These are phyloP conservation scores for Aspergillus persii DNA, from an alignment of 2,329 filamentous ascomycete genomes.

Conservation along the genomic window DNA sequence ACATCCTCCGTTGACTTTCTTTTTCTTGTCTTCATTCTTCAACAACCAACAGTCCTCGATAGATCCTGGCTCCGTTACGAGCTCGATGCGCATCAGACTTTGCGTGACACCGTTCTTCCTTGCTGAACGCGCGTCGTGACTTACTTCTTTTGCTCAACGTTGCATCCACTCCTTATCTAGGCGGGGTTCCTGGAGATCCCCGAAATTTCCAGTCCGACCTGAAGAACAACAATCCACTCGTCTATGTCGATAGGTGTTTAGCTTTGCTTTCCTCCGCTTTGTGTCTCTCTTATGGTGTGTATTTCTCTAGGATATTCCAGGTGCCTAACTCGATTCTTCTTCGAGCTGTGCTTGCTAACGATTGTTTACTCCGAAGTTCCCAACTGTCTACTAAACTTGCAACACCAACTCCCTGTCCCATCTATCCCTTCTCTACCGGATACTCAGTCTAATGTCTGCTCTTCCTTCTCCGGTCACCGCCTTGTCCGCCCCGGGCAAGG, in stretches of 20 bases:
- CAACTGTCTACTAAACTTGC: background rate
- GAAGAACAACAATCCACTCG: background rate
- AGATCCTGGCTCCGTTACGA: background rate
- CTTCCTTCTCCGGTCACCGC: conserved; percentile 43
- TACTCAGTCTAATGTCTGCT: background rate
- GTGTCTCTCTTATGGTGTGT: background rate
- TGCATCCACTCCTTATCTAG: background rate
- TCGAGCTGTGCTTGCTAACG: background rate
- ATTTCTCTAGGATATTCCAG: background rate
- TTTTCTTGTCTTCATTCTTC: background rate
- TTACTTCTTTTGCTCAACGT: background rate
- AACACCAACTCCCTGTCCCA: background rate
- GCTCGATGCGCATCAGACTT: background rate
- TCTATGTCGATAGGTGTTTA: background rate
- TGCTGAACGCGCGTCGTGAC: background rate
- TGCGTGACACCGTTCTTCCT: background rate
- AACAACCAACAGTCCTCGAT: background rate
- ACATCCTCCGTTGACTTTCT: background rate
- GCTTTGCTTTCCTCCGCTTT: background rate
- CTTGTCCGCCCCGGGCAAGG: conserved; percentile 93
- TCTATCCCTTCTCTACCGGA: background rate
- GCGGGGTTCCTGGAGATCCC: background rate
- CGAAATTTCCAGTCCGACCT: background rate
- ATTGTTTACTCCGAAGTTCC: background rate
- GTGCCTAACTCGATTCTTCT: background rate